A percentile compares a stretch with the other conserved stretches of the same genome.
These are phyloP conservation scores for Zizania palustris DNA, from an alignment of 202 grass and related monocot species.

Conservation along the genomic window DNA sequence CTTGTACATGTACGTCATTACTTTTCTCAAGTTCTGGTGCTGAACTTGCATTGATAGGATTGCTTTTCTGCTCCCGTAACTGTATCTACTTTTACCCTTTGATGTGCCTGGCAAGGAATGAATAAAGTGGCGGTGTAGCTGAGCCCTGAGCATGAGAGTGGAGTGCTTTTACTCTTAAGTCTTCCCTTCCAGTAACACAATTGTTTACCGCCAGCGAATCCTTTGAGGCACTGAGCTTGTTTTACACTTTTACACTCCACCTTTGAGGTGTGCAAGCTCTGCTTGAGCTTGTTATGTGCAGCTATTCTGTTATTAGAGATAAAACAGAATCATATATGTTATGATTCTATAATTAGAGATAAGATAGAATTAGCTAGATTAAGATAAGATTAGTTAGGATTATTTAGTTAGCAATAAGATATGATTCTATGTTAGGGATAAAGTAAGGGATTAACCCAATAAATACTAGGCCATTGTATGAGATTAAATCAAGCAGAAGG, in stretches of 20 bases:
- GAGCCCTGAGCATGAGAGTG: neutral
- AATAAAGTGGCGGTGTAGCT: slow-evolving; percentile 38
- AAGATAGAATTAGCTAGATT: too few species aligned
- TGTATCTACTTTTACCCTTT: neutral
- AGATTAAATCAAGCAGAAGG: too few species aligned
- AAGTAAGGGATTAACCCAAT: too few species aligned
- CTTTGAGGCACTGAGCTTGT: neutral
- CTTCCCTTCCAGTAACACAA: neutral
- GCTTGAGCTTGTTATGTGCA: too few species aligned
- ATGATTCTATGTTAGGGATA: too few species aligned
- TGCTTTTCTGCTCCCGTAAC: slow-evolving; percentile 3
- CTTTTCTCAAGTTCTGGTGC: too few species aligned
- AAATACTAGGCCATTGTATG: too few species aligned
- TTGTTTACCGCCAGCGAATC: neutral
- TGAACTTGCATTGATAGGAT: neutral
- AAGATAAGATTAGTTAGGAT: too few species aligned
- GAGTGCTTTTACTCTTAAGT: slow-evolving; percentile 6
- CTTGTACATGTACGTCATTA: slow-evolving; percentile 1
- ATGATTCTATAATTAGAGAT: too few species aligned
- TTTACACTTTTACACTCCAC: neutral
- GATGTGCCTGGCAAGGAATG: slow-evolving; percentile 17
- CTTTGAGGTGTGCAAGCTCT: neutral
- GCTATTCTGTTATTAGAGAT: too few species aligned
- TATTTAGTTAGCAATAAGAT: too few species aligned
- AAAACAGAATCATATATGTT: too few species aligned